Percentiles rank a stretch among this genome's conserved stretches.
These are phyloP conservation scores for Thinopyrum elongatum DNA, from an alignment of 176 grass and related monocot genomes.

Conservation along the genomic window DNA sequence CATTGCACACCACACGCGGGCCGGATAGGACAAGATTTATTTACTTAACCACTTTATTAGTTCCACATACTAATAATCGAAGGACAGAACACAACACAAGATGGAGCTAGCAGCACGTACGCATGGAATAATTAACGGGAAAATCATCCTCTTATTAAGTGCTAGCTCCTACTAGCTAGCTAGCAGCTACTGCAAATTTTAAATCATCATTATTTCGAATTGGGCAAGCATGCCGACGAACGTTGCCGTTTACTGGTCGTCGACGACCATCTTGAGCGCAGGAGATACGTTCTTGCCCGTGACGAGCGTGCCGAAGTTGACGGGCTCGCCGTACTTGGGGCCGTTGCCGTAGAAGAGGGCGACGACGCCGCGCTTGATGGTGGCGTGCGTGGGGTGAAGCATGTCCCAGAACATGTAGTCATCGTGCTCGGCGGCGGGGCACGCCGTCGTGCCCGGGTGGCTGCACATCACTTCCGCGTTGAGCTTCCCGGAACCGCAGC, in stretches of 20 bases:
- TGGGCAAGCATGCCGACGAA: no score
- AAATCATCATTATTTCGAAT: no score
- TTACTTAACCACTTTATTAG: no score
- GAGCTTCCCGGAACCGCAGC: neutral
- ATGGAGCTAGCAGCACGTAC: no score
- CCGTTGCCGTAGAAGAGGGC: neutral
- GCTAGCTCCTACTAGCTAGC: no score
- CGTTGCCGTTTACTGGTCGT: neutral
- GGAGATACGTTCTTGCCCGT: neutral
- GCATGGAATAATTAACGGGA: no score
- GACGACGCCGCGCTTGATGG: neutral
- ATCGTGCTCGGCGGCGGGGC: neutral
- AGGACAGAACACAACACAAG: no score
- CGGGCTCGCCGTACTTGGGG: neutral
- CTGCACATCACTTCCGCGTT: neutral
- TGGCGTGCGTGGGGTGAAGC: neutral
- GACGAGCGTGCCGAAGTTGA: neutral
- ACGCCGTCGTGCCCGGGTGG: neutral
- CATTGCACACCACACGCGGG: no score
- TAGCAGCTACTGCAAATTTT: no score
- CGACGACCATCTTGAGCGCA: neutral
- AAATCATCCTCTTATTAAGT: no score
- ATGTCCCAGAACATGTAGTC: slow-evolving; percentile 22
- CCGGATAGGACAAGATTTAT: no score
- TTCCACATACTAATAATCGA: no score